These are phyloP conservation scores for Vigna angularis DNA, from an alignment of 306 rosid genomes.

Conservation along the genomic window DNA sequence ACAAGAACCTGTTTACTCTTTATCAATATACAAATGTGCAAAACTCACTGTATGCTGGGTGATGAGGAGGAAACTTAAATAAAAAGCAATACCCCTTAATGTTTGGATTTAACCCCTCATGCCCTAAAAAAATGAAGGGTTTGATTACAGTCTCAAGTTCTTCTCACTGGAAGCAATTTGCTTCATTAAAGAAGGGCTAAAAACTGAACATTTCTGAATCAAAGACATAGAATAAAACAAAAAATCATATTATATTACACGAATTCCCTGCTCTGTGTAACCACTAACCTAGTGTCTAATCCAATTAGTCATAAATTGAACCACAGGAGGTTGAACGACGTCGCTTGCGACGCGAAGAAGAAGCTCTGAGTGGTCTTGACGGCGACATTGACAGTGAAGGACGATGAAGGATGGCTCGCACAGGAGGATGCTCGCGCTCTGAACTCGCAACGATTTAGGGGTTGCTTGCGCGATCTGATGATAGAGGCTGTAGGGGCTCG, in stretches of 20 bases:
- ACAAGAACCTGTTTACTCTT: conserved; percentile 9
- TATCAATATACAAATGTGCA: background rate
- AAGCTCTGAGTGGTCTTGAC: too few species aligned
- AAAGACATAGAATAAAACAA: background rate
- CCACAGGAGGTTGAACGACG: background rate
- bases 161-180: conserved; percentile 13
- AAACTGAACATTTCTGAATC: background rate
- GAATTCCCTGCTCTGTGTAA: conserved; percentile 11
- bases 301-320: conserved; percentile 17
- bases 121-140: conserved; percentile 16
- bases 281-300: background rate
- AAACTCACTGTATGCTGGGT: conserved; percentile 1
- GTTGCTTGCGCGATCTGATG: too few species aligned
- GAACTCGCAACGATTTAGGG: too few species aligned
- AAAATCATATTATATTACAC: too few species aligned
- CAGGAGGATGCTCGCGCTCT: too few species aligned
- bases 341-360: too few species aligned
- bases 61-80: background rate
- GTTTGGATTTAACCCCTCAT: background rate
- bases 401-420: too few species aligned
- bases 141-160: background rate
- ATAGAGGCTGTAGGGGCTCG: too few species aligned
- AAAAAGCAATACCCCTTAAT: background rate
- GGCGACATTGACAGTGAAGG: too few species aligned
- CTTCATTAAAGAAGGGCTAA: background rate